Percentiles rank a stretch among this genome's conserved stretches.
These are phyloP conservation scores for Leccinum arenicola DNA, from an alignment of 768 basidiomycete species.

Conservation along the genomic window DNA sequence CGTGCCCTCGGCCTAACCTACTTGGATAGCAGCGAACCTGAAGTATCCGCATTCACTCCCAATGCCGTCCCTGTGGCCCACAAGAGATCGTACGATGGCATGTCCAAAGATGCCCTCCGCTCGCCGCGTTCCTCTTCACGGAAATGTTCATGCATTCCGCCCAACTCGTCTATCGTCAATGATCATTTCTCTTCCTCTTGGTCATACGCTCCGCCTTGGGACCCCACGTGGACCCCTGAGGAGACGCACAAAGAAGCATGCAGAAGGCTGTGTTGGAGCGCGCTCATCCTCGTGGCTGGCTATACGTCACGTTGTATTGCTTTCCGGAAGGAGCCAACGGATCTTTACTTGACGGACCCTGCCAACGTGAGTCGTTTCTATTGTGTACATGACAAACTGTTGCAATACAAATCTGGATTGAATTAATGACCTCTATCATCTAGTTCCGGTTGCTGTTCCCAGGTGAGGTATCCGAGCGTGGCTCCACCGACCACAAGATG, in stretches of 20 bases:
- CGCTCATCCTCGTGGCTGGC: slow-evolving; percentile 64
- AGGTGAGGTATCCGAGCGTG: slow-evolving; percentile 61
- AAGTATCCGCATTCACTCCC: slow-evolving; percentile 49
- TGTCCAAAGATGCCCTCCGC: slow-evolving; percentile 23
- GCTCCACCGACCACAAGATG: slow-evolving; percentile 38
- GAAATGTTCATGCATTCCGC: slow-evolving; percentile 49
- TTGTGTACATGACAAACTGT: background rate
- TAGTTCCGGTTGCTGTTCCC: slow-evolving; percentile 60
- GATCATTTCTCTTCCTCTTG: slow-evolving; percentile 43
- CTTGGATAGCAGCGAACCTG: slow-evolving; percentile 54
- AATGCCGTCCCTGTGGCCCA: slow-evolving; percentile 50
- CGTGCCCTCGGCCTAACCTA: slow-evolving; percentile 51
- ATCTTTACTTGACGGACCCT: slow-evolving; percentile 61
- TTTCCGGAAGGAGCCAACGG: slow-evolving; percentile 54
- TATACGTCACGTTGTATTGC: slow-evolving; percentile 69
- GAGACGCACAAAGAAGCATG: slow-evolving; percentile 68
- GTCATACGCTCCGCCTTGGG: slow-evolving; percentile 59
- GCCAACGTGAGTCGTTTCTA: slow-evolving; percentile 50
- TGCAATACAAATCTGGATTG: slow-evolving; percentile 5
- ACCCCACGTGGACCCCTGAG: slow-evolving; percentile 48
- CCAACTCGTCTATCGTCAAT: slow-evolving; percentile 27
- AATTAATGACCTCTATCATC: slow-evolving; percentile 10
- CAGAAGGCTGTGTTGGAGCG: slow-evolving; percentile 74
- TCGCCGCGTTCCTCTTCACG: slow-evolving; percentile 28
- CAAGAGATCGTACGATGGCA: slow-evolving; percentile 28